Conservation (phyloP, 371 early-diverging fungal genomes). For the Lichtheimia ornata region DNA sequence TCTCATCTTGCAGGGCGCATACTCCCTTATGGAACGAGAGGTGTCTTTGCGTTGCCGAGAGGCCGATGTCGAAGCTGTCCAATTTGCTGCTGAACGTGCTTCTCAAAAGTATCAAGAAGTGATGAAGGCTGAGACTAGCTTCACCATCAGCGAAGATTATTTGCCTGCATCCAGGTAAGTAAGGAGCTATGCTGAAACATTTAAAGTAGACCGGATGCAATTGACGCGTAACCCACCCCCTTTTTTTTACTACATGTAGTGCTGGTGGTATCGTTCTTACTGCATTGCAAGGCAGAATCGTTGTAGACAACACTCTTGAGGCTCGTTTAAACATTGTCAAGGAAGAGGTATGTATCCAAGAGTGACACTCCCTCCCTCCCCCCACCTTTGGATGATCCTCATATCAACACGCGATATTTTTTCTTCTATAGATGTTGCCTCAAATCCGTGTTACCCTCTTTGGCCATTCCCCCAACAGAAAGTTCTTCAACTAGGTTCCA, state of each 20-base stretch:
- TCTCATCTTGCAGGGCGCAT: slow-evolving; percentile 81
- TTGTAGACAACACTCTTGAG: slow-evolving; percentile 88
- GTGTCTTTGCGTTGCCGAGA: slow-evolving; percentile 75
- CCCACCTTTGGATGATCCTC: background rate
- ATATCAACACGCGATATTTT: background rate
- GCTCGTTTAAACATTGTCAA: slow-evolving; percentile 82
- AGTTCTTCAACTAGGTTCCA: slow-evolving; percentile 81
- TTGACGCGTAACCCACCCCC: background rate
- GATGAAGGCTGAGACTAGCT: slow-evolving; percentile 48
- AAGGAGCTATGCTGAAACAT: background rate
- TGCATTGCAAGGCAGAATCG: slow-evolving; percentile 78
- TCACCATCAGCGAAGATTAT: slow-evolving; percentile 59
- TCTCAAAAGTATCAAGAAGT: slow-evolving; percentile 60
- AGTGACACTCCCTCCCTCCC: slow-evolving; percentile 11
- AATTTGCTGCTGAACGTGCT: slow-evolving; percentile 62
- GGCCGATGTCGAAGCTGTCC: slow-evolving; percentile 68
- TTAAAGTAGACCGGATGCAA: no score
- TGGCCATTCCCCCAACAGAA: slow-evolving; percentile 88
- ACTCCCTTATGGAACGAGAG: slow-evolving; percentile 80
- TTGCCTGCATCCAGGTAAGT: slow-evolving; percentile 50
- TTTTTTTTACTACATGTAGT: slow-evolving; percentile 32
- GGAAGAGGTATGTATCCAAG: slow-evolving; percentile 55
- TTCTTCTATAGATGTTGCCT: slow-evolving; percentile 74
- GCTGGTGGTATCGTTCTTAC: slow-evolving; percentile 91
- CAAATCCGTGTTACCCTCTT: slow-evolving; percentile 87